Base-by-base conservation (phyloP, 225 moss, liverwort and hornwort species). In the Rhytidiadelphus loreus region DNA sequence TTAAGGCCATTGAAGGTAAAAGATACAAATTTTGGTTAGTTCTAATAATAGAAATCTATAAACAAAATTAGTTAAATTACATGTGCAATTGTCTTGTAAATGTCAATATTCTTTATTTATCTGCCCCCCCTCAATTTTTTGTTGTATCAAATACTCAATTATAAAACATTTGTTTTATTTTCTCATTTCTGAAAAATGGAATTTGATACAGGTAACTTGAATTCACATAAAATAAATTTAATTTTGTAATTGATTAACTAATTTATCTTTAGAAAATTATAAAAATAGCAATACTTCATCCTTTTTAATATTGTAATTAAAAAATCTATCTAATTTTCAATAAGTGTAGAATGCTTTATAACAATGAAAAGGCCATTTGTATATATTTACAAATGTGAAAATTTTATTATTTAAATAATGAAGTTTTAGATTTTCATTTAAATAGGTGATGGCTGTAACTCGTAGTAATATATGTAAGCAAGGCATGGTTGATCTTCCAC, bases 391-490 rank as follows among this genome's bases (percentile, higher is more conserved):
- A 32, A 43, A 22, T 17, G 4, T 24, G 1, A 48, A 21, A 6
- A 4, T 39, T 55, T 13, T 6, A 29, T 32, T 32, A 24, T 57
- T 57, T 22, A 4, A 11, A 43, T 59, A 17, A 23, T 22, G 1
- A 57, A 30, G 25, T 1, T 25, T 43, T 5, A 23, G 0, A 28
- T 35, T 33, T 55, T 24, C 24, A 19, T 61, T 37, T 26, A 41
- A 17, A 69, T 46, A 95, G 95, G 91, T 95, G 28, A 93, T 95
- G 95, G 95, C 95, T 50, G 95, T 95, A 62, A 91, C 80, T 33
- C 90, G 93, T 86, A 93, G 90, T 39, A 91, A 58, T 56, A 93
- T 95, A 71, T 95, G 95, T 62, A 88, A 90, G 37, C 78, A 88
- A 85, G 95, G 95, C 63, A 90, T 91, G 35, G 63, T 30, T 33